phyloP scores from a whole-genome alignment of 495 filamentous ascomycete species.

The Xylaria acuta region DNA sequence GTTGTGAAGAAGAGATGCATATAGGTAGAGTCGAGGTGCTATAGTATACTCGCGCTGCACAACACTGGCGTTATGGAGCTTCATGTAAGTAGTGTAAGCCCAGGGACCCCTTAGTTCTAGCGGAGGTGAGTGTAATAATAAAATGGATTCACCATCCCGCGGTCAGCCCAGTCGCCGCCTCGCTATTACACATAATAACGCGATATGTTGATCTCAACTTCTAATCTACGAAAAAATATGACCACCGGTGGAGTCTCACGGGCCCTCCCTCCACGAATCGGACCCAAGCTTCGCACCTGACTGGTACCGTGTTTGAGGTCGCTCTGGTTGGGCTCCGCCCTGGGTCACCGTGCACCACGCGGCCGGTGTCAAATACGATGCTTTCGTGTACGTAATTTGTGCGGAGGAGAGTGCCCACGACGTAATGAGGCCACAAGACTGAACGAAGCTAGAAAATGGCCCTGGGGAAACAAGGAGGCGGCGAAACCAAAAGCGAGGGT shows the following conservation, averaged over 20 bases:
- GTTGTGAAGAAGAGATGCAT: neutral
- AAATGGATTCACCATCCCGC: slow-evolving; percentile 6
- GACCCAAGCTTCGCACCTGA: neutral
- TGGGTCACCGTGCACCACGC: neutral
- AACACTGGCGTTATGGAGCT: neutral
- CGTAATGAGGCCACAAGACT: slow-evolving; percentile 15
- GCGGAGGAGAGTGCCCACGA: slow-evolving; percentile 13
- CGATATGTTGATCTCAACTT: slow-evolving; percentile 21
- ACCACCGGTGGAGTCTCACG: slow-evolving; percentile 16
- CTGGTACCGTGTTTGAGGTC: slow-evolving; percentile 1
- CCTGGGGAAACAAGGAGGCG: slow-evolving; percentile 20
- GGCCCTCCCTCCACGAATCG: slow-evolving; percentile 13
- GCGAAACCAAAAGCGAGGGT: neutral
- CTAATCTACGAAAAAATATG: slow-evolving; percentile 5
- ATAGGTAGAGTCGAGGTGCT: neutral
- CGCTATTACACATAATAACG: slow-evolving; percentile 24
- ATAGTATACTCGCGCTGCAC: neutral
- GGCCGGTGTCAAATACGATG: neutral
- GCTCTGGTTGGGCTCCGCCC: slow-evolving; percentile 3
- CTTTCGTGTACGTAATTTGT: slow-evolving; percentile 24
- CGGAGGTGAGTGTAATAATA: slow-evolving; percentile 12
- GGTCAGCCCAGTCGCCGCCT: neutral
- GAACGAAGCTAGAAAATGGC: slow-evolving; percentile 4
- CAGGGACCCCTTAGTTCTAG: neutral
- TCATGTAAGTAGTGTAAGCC: neutral